Conservation (phyloP, 129 eudicot species). For the Rutidosis leptorrhynchoides region DNA sequence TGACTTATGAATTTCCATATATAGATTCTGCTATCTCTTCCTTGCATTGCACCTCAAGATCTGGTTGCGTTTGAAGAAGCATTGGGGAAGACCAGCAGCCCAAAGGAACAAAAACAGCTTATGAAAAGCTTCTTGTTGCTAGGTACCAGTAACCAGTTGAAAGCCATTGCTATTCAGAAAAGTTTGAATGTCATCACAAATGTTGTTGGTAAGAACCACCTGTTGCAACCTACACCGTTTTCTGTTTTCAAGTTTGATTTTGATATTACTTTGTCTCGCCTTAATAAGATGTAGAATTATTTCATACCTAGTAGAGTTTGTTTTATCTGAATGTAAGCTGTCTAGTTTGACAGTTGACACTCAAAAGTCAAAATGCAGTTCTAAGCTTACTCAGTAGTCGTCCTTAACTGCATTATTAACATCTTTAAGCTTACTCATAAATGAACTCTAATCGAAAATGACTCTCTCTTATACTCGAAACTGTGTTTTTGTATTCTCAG, state of each 20-base stretch:
- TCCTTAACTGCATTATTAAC: conserved; percentile 3
- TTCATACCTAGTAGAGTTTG: neutral
- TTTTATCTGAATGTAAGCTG: neutral
- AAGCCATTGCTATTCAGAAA: conserved; percentile 83
- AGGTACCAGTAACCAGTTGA: conserved; percentile 74
- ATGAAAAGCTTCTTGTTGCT: conserved; percentile 74
- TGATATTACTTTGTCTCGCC: neutral
- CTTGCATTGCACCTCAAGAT: conserved; percentile 70
- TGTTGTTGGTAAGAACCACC: conserved; percentile 56
- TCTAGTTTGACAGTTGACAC: neutral
- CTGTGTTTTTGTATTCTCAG: conserved; percentile 39
- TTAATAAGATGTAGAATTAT: neutral
- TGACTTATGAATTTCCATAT: conserved; percentile 31
- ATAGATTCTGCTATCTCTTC: conserved; percentile 90
- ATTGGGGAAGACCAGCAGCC: conserved; percentile 72
- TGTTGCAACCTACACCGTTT: neutral
- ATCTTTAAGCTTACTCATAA: conserved; percentile 1
- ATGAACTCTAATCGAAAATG: neutral
- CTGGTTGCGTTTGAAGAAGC: conserved; percentile 89
- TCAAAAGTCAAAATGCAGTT: neutral
- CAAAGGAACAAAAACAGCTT: conserved; percentile 92
- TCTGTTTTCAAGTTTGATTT: neutral
- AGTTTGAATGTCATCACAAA: conserved; percentile 80
- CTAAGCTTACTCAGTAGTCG: neutral
- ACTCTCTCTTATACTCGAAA: neutral